Base-by-base conservation (phyloP, 1,284 basidiomycete genomes). In the Agaricales sp. region DNA sequence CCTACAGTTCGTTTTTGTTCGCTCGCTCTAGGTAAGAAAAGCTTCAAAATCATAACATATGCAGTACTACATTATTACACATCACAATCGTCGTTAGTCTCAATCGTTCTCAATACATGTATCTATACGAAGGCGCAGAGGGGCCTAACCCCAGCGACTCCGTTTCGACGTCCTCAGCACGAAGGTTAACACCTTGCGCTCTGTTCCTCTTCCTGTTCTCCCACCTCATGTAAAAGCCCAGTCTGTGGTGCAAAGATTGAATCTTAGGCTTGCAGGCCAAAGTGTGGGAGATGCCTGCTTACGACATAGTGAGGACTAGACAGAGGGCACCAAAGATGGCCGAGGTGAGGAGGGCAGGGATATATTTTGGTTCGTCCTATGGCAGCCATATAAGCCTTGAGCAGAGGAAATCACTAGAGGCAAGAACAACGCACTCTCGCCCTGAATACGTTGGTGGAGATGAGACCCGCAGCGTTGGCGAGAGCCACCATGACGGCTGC, bases 401-500 rank as follows among this genome's bases (percentile, higher is more conserved):
- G 30, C 30, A 35, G n/a, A n/a, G 11, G n/a, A n/a, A n/a, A n/a
- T n/a, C 8, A 11, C 30, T 35, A n/a, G n/a, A n/a, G 30, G 11
- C 8, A 35, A n/a, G 30, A 8, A n/a, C 30, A 8, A 35, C 30
- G 30, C 30, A 35, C 30, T 54, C 69, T 55, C n/a, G 68, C 65
- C 47, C 66, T 65, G 58, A 75, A 77, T 11, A 75, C 69, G 53
- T 77, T 77, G 24, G 71, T 70, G 3, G 71, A 71, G 50, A 76
- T 72, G 19, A 76, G 58, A 35, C 74, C 74, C 49, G 73, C 66
- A 26, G 70, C 65, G 56, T 77, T 76, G 38, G 72, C 74, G 50
- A 76, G 63, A 0, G 71, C 73, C 47, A 76, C 65, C 68, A 71
- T 71, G 12, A 75, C 69, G 13, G 71, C 72, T 3, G 73, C 71